Evolutionary conservation across 176 grass and related monocot genomes (phyloP).

Genomic region (Oryza glumipatula): DNA sequence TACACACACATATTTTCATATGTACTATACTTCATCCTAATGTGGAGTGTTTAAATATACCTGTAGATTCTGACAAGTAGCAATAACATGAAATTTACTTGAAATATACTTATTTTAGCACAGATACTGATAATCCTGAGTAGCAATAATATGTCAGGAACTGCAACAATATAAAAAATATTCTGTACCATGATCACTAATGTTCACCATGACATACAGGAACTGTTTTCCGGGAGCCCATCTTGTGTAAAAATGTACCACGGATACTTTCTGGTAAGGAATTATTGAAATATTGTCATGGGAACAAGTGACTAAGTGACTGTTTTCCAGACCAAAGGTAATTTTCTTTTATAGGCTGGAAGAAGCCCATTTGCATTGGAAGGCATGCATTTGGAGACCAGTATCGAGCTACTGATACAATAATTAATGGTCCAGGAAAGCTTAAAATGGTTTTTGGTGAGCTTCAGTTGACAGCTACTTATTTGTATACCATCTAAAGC

Average conservation of each 20-base stretch:
- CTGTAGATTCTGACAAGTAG: not conserved
- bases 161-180: not conserved
- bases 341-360: slow-evolving; percentile 65
- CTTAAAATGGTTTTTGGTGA: slow-evolving; percentile 98
- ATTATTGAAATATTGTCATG: slow-evolving; percentile 11
- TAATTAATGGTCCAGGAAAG: slow-evolving; percentile 88
- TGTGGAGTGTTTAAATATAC: not conserved
- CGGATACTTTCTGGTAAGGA: slow-evolving; percentile 79
- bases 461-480: slow-evolving; percentile 31
- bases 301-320: slow-evolving; percentile 14
- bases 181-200: slow-evolving; percentile 20
- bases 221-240: slow-evolving; percentile 96
- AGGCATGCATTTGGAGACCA: slow-evolving; percentile 99
- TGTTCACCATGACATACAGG: slow-evolving; percentile 45
- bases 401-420: slow-evolving; percentile 87
- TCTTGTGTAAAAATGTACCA: slow-evolving; percentile 85
- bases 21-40: not conserved
- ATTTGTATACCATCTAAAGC: not conserved
- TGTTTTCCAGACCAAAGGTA: not conserved
- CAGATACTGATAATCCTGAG: not conserved
- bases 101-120: not conserved
- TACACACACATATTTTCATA: not conserved
- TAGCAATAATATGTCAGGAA: not conserved
- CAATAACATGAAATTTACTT: slow-evolving; percentile 14
- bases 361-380: slow-evolving; percentile 96